Percentiles rank a stretch among this genome's conserved stretches.
Evolutionary conservation across 2,329 filamentous ascomycete species (phyloP).

Genomic region (Trichoderma sp.): DNA sequence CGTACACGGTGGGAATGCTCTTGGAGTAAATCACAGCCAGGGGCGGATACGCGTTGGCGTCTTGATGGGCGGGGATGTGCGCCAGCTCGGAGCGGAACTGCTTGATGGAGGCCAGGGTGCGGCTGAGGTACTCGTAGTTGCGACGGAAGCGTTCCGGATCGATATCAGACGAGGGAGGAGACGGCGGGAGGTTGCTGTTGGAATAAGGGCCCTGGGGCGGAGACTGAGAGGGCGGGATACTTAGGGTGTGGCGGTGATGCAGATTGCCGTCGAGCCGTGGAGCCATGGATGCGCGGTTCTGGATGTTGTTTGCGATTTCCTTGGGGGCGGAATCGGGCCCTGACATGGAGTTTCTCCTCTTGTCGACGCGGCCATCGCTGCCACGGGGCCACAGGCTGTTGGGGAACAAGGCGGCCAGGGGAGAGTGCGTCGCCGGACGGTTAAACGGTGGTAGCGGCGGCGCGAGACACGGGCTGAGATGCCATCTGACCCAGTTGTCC

Average conservation of each 20-base stretch:
- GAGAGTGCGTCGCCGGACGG: slow-evolving; percentile 39
- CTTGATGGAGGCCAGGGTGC: slow-evolving; percentile 69
- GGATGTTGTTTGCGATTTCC: slow-evolving; percentile 21
- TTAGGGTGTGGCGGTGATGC: slow-evolving; percentile 18
- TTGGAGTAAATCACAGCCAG: slow-evolving; percentile 83
- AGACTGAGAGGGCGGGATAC: not conserved
- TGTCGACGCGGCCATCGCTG: slow-evolving; percentile 45
- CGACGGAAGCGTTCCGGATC: slow-evolving; percentile 33
- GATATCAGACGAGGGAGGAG: slow-evolving; percentile 8
- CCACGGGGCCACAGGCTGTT: slow-evolving; percentile 45
- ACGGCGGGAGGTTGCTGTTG: slow-evolving; percentile 24
- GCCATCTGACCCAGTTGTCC: slow-evolving; percentile 75
- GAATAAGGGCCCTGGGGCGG: not conserved
- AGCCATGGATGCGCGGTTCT: slow-evolving; percentile 42
- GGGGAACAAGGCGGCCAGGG: slow-evolving; percentile 49
- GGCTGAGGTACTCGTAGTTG: slow-evolving; percentile 64
- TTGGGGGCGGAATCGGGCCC: not conserved
- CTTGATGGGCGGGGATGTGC: slow-evolving; percentile 57
- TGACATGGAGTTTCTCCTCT: slow-evolving; percentile 21
- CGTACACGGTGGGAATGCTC: slow-evolving; percentile 79
- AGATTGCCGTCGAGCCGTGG: slow-evolving; percentile 28
- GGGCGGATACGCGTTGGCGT: slow-evolving; percentile 75
- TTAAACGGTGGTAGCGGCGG: slow-evolving; percentile 60
- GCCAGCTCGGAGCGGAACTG: slow-evolving; percentile 74
- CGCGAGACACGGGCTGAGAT: slow-evolving; percentile 74